A percentile compares a stretch with the other conserved stretches of the same genome.
Evolutionary conservation across 1,284 basidiomycete genomes (phyloP).

Genomic region (Pulveroboletus sp.): DNA sequence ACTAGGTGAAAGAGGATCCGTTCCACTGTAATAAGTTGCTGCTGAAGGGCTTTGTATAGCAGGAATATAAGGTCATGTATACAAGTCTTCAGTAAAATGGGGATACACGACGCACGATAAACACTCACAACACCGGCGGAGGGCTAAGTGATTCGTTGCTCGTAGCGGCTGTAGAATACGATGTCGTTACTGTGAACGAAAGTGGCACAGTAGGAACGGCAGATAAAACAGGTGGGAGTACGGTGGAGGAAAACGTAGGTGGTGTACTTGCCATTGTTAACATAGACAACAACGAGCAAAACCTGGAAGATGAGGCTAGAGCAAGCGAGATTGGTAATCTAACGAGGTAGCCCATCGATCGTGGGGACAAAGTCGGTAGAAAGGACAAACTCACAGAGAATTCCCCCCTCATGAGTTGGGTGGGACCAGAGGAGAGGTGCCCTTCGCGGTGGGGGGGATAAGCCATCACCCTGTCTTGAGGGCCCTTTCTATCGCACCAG

Average conservation of each 20-base stretch:
- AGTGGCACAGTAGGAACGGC: neutral
- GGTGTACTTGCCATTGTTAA: neutral
- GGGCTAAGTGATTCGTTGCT: neutral
- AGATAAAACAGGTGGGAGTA: neutral
- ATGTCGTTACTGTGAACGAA: neutral
- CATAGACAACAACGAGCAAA: neutral
- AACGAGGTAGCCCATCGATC: neutral
- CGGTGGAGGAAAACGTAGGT: neutral
- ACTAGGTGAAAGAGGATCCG: neutral
- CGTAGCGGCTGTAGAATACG: neutral
- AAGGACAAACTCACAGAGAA: constrained; percentile 1
- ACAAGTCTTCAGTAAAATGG: neutral
- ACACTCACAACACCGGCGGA: constrained; percentile 2
- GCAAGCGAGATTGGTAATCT: neutral
- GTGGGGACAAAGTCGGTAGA: neutral
- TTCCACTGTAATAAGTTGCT: neutral
- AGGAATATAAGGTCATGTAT: neutral
- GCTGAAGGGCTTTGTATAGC: neutral
- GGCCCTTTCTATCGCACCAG: constrained; percentile 2
- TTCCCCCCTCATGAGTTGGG: neutral
- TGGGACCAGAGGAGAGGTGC: too few species aligned
- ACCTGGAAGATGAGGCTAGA: neutral
- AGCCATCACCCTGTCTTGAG: neutral
- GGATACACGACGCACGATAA: neutral
- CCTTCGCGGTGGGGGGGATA: neutral